A percentile compares a stretch with the other conserved stretches of the same genome.
phyloP scores from a whole-genome alignment of 2,329 filamentous ascomycete genomes.

The Fusarium clavum region DNA sequence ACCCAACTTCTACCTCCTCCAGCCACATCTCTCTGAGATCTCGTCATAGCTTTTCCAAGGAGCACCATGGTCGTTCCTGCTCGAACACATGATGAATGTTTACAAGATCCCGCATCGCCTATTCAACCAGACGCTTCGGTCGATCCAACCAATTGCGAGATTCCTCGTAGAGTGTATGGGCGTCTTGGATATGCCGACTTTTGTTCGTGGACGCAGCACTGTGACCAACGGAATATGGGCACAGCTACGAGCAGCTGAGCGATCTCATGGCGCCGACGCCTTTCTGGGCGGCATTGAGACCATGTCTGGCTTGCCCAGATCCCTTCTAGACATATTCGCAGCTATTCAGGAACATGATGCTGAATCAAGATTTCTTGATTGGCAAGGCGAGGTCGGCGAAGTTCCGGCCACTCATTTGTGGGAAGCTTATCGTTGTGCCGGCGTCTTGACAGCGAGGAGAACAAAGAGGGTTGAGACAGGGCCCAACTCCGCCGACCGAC shows the following conservation, averaged over 20 bases:
- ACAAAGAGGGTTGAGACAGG: neutral
- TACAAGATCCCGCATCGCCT: constrained; percentile 14
- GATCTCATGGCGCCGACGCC: neutral
- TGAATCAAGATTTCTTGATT: constrained; percentile 36
- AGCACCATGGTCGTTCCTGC: constrained; percentile 25
- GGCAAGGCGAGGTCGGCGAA: constrained; percentile 45
- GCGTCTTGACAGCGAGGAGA: constrained; percentile 40
- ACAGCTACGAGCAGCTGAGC: constrained; percentile 12
- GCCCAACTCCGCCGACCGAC: neutral
- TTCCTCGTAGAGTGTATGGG: constrained; percentile 31
- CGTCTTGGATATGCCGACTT: constrained; percentile 40
- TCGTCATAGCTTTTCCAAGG: constrained; percentile 29
- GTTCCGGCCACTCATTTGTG: constrained; percentile 47
- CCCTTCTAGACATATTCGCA: constrained; percentile 45
- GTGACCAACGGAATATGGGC: constrained; percentile 30
- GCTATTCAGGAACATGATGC: constrained; percentile 22
- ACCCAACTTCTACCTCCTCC: too few species aligned
- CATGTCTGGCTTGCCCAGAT: constrained; percentile 45
- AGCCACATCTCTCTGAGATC: too few species aligned
- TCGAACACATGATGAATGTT: constrained; percentile 34
- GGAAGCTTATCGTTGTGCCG: constrained; percentile 46
- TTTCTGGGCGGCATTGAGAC: constrained; percentile 37
- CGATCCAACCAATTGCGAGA: neutral
- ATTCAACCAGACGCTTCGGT: neutral
- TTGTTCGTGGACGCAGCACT: constrained; percentile 29